phyloP scores from a whole-genome alignment of 371 early-diverging fungal genomes.

The Lichtheimia hyalospora region DNA sequence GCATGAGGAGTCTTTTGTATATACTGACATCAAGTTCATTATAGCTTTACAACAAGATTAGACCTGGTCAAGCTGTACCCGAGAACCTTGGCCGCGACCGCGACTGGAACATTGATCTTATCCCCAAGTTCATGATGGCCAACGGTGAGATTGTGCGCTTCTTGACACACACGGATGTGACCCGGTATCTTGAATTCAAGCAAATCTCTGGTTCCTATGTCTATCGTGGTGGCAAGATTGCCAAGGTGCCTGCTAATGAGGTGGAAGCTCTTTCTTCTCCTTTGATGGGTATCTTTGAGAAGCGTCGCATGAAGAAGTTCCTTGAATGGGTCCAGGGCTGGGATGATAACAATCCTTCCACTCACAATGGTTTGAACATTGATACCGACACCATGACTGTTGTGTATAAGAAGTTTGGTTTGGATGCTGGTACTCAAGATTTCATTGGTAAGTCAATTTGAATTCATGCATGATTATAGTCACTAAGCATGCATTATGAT shows the following conservation, averaged over 20 bases:
- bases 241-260: constrained; percentile 96
- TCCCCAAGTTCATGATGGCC: constrained; percentile 99
- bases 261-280: constrained; percentile 86
- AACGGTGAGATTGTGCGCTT: constrained; percentile 89
- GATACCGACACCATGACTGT: constrained; percentile 76
- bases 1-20: background rate
- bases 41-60: constrained; percentile 91
- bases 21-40: background rate
- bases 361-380: constrained; percentile 84
- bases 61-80: constrained; percentile 67
- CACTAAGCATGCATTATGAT: background rate
- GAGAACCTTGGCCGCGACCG: constrained; percentile 81
- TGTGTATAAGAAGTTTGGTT: constrained; percentile 91
- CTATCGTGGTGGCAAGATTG: constrained; percentile 84
- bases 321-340: constrained; percentile 93
- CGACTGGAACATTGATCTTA: constrained; percentile 97
- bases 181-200: constrained; percentile 97
- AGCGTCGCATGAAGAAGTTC: constrained; percentile 94
- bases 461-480: too few species aligned
- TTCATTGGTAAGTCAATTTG: constrained; percentile 71
- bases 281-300: constrained; percentile 96
- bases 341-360: constrained; percentile 76
- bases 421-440: constrained; percentile 93
- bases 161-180: constrained; percentile 93
- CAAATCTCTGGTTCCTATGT: constrained; percentile 97